Evolutionary conservation across 2,329 filamentous ascomycete species (phyloP), one percentile per base, ranked within the genome.

Genomic region (Neonectria ditissima): DNA sequence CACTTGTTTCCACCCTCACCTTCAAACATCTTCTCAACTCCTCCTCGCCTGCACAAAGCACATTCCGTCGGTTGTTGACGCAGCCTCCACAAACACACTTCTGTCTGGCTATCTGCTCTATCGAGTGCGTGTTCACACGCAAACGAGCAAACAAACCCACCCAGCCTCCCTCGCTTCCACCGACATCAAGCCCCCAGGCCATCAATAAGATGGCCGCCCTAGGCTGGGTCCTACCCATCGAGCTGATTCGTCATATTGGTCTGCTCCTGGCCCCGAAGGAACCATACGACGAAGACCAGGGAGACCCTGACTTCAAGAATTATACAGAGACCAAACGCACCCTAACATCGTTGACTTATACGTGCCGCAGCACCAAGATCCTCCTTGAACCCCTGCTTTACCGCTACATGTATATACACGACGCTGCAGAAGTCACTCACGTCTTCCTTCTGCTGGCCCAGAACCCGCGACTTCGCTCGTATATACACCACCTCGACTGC

Each of bases 331-430:
- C 43, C 9, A 53, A n/a, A 1, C 43, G 24, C 14, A 18, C 62
- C 5, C 32, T 70, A 0, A 59, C 32, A 6, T 41, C 44, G 16
- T 11, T 70, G 8, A 69, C 69, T 1, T 68, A 71, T 22, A 7
- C 45, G 1, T 70, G 69, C 18, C 66, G 39, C 22, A 47, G 62
- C 4, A 66, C 65, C 10, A 68, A 32, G 22, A 47, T 37, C 13
- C 5, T 71, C 5, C 51, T 71, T 22, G 65, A 68, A 22, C 65
- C 69, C 18, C 30, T 71, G 5, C 61, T 71, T 6, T 71, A 66
- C 16, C 67, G 69, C 4, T 44, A 66, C 47, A 20, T 71, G 7
- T 41, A 32, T n/a, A 54, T 71, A 10, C 28, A 30, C 6, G 55
- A 22, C 1, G 52, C 62, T 2, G 41, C 44, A 11, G 52, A 70